Base-by-base conservation (phyloP, 495 filamentous ascomycete species). In the Aspergillus cavernicola region DNA sequence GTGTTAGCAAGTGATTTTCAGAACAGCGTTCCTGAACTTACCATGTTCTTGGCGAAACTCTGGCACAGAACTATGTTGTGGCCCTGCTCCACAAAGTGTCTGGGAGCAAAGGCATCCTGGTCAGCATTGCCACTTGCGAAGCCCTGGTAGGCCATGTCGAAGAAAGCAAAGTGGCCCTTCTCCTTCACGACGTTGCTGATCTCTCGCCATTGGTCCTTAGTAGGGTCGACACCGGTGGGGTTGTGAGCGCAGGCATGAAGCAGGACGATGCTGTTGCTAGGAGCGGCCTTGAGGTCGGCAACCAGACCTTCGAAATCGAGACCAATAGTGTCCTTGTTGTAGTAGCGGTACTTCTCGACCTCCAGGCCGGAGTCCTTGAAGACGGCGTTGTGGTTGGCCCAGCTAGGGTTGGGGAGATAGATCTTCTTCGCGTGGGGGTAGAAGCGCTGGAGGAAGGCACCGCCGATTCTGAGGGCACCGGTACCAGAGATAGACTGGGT, bases 41-140 rank as follows among this genome's bases (percentile, higher is more conserved):
- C 85, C 93, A 98, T 98, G 82, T 98, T 98, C 88, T 98, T 98
- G 68, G 93, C 93, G 72, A 98, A 98, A 47, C 87, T 92, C 79
- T 98, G 93, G 62, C 89, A 85, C 56, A 98, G 83, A 64, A 80
- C 84, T 62, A 95, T 85, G 68, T 87, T 82, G 78, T 96, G 92
- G 63, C 92, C 93, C 74, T 98, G 77, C 71, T 85, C 81, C 66
- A 97, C 83, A 65, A 98, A 98, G 80, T 96, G 76, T 52, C 93
- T 79, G 37, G 96, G 81, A 50, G 93, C 87, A 61, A 95, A 97
- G 54, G 93, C 93, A 71, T 98, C 93, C 64, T 80, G 80, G 74
- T 96, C 81, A 42, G 90, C 92, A 75, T 95, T 84, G 53, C 93
- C 93, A 56, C 85, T 90, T 46, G 93, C 93, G 64, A 98, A 98